These are phyloP conservation scores for Neurospora hispaniola DNA, from an alignment of 495 filamentous ascomycete species.

Conservation along the genomic window DNA sequence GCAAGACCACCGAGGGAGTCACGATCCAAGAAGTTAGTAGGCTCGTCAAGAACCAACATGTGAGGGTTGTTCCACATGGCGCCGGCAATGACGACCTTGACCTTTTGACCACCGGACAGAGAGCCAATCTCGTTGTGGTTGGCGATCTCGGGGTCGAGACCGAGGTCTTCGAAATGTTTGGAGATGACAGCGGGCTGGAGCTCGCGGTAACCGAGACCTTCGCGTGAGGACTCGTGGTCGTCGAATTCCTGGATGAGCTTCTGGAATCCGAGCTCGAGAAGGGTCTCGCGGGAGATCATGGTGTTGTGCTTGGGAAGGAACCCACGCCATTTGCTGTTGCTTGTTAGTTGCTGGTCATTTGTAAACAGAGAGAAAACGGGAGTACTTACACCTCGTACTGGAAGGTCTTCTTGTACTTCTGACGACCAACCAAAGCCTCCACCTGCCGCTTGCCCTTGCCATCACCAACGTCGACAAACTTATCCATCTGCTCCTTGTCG, in stretches of 20 bases:
- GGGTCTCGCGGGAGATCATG: slow-evolving; percentile 85
- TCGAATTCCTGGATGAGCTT: slow-evolving; percentile 98
- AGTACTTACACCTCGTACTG: slow-evolving; percentile 86
- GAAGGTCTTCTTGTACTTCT: slow-evolving; percentile 98
- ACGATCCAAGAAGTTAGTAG: slow-evolving; percentile 97
- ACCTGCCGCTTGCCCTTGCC: slow-evolving; percentile 69
- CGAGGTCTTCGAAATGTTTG: slow-evolving; percentile 96
- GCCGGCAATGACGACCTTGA: slow-evolving; percentile 97
- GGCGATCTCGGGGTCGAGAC: slow-evolving; percentile 92
- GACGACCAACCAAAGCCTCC: slow-evolving; percentile 84
- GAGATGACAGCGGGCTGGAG: slow-evolving; percentile 87
- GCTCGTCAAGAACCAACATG: slow-evolving; percentile 93
- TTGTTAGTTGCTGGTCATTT: slow-evolving; percentile 10
- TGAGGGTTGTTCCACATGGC: slow-evolving; percentile 99
- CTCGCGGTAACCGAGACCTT: slow-evolving; percentile 90
- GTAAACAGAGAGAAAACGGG: neutral
- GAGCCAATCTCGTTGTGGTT: slow-evolving; percentile 98
- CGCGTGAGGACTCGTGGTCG: slow-evolving; percentile 93
- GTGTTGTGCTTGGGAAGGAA: slow-evolving; percentile 88
- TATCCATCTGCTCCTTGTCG: slow-evolving; percentile 86
- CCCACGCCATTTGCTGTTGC: slow-evolving; percentile 66
- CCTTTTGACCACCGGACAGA: slow-evolving; percentile 96
- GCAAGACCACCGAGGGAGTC: slow-evolving; percentile 93
- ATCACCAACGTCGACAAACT: slow-evolving; percentile 69
- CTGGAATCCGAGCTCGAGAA: slow-evolving; percentile 71